Percentiles rank a stretch among this genome's conserved stretches.
Evolutionary conservation across 2,329 filamentous ascomycete species (phyloP).

Genomic region (Cladobotryum protrusum): DNA sequence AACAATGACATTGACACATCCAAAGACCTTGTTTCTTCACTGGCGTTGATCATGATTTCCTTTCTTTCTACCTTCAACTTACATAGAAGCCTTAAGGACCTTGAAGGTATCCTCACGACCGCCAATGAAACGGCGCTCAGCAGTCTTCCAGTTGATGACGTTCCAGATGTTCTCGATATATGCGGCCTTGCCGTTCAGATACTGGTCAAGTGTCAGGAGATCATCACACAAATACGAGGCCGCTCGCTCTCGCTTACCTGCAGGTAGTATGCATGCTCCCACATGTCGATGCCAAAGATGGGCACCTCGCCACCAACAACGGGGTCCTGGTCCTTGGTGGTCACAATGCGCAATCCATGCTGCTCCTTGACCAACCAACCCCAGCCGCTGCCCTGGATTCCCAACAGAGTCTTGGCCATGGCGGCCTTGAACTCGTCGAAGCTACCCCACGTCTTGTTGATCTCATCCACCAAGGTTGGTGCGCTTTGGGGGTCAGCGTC

Average conservation of each 20-base stretch:
- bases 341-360: constrained; percentile 60
- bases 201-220: constrained; percentile 40
- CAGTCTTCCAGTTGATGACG: constrained; percentile 70
- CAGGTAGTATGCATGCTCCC: constrained; percentile 90
- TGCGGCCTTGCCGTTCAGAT: constrained; percentile 67
- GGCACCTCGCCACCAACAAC: constrained; percentile 59
- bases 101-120: constrained; percentile 40
- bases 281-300: constrained; percentile 78
- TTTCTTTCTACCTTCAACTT: not conserved
- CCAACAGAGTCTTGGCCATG: constrained; percentile 60
- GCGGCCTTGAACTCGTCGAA: constrained; percentile 58
- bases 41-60: too few relatives aligned
- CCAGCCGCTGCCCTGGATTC: constrained; percentile 80
- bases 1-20: too few relatives aligned
- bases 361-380: constrained; percentile 72
- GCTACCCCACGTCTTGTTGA: constrained; percentile 62
- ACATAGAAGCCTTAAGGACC: constrained; percentile 37
- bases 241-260: constrained; percentile 46
- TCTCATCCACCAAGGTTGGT: constrained; percentile 53
- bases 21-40: too few relatives aligned
- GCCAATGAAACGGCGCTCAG: constrained; percentile 55
- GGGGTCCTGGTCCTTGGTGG: constrained; percentile 83
- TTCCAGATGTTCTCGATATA: constrained; percentile 75
- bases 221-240: not conserved
- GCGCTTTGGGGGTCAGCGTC: constrained; percentile 52